Evolutionary conservation across 2,329 filamentous ascomycete species (phyloP), one percentile per base, ranked within the genome.

Genomic region (Emmonsiellopsis sp.): DNA sequence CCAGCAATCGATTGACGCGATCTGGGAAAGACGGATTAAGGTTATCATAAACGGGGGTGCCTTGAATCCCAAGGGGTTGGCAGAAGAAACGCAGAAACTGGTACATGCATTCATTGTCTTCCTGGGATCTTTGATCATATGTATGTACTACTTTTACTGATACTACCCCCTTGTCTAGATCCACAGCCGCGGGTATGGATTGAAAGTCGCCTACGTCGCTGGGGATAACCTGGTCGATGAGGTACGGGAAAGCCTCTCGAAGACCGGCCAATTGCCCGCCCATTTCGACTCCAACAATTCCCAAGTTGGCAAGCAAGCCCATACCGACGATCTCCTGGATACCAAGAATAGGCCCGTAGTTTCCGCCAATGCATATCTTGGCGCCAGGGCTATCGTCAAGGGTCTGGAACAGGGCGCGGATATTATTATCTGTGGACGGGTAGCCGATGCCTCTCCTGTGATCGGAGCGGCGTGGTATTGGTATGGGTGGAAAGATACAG

Each of bases 391-490:
- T 3, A 78, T 80, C 11, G 67, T 71, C 5, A 64, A 66, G 27
- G 76, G 69, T 2, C 64, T 78, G 0, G 62, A 66, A 3, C 60
- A 59, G 0, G 74, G 74, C 0, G 76, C 75, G 1, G 69, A 76
- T 14, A 75, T 79, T 21, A 66, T 79, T 46, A 70, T 78, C 2
- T 78, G 75, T 51, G 76, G 76, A 0, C 68, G 76, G 3, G 74
- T 74, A 1, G 70, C 74, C 0, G 76, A 78, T 57, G 76, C 77
- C 0, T 74, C 72, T 2, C 77, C 77, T 0, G 77, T 80, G 0
- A 80, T 82, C 54, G 80, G 75, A 0, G 77, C 78, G 0, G 79
- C 79, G 0, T 75, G 74, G 60, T 82, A 72, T 67, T 83, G 78
- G 74, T 72, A 82, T 51, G 65, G 69, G 1, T 83, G 79, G 80